A percentile compares a stretch with the other conserved stretches of the same genome.
Conservation (phyloP, 163 green algal genomes). For the Chlorella variabilis region DNA sequence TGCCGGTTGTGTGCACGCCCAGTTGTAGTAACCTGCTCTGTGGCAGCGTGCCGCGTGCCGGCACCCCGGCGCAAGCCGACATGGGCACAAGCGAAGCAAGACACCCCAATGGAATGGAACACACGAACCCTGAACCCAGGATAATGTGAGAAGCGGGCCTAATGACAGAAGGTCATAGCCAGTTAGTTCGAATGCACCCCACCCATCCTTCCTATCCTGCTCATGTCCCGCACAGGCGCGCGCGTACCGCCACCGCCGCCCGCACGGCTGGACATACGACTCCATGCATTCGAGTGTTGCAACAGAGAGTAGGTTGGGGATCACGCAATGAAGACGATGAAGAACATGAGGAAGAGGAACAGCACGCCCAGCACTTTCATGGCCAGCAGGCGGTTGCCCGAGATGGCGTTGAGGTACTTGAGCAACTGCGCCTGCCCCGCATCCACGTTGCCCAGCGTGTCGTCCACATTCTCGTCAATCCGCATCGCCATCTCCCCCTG, state of each 20-base stretch:
- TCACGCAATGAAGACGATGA: slow-evolving; percentile 79
- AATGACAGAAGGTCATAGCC: no score
- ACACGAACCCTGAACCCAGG: no score
- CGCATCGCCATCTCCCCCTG: slow-evolving; percentile 93
- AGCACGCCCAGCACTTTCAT: slow-evolving; percentile 91
- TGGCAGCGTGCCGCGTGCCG: no score
- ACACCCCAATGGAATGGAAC: no score
- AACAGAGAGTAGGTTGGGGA: not conserved
- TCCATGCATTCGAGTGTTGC: no score
- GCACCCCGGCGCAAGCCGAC: no score
- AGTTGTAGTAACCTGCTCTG: no score
- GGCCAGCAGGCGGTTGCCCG: slow-evolving; percentile 94
- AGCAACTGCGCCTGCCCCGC: slow-evolving; percentile 93
- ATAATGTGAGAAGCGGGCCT: no score
- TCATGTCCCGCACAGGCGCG: not conserved
- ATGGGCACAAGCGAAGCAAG: no score
- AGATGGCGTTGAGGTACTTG: slow-evolving; percentile 96
- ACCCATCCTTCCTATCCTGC: not conserved
- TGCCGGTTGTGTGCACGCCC: no score
- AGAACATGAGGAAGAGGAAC: slow-evolving; percentile 79
- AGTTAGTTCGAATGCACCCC: no score
- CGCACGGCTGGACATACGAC: no score
- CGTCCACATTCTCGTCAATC: slow-evolving; percentile 98
- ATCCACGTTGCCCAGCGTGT: slow-evolving; percentile 96
- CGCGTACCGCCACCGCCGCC: not conserved